Percentiles rank a stretch among this genome's conserved stretches.
phyloP scores from a whole-genome alignment of 371 early-diverging fungal species.

The Fennellomyces sp. region DNA sequence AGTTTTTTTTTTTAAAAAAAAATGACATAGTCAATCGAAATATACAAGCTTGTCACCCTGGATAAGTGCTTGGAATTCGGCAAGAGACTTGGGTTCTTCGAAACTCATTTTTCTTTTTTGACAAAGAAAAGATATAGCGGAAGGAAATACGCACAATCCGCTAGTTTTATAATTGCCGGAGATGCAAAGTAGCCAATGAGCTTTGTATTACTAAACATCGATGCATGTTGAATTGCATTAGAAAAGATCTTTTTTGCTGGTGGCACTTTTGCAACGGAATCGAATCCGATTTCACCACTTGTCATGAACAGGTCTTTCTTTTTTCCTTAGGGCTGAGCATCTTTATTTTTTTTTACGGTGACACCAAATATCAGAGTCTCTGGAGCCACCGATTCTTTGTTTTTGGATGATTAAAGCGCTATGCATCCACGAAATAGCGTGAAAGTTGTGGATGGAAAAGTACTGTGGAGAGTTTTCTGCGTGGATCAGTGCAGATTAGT shows the following conservation, averaged over 20 bases:
- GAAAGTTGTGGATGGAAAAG: too few species aligned
- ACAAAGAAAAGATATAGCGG: neutral
- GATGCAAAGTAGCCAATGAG: neutral
- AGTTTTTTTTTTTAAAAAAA: constrained; percentile 22
- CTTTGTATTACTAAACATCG: constrained; percentile 1
- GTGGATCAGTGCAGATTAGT: too few species aligned
- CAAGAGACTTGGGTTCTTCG: constrained; percentile 28
- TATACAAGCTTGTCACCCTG: constrained; percentile 26
- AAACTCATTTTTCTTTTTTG: neutral
- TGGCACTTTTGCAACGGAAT: neutral
- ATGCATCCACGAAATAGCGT: too few species aligned
- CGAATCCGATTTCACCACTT: too few species aligned
- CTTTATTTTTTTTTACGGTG: too few species aligned
- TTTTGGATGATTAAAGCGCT: too few species aligned
- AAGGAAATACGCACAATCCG: constrained; percentile 2
- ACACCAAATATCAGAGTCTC: too few species aligned
- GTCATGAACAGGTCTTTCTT: too few species aligned
- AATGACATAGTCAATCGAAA: neutral
- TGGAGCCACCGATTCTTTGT: too few species aligned
- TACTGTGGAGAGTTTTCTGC: too few species aligned
- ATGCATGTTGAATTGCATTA: neutral
- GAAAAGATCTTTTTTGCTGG: neutral
- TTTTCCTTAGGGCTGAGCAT: too few species aligned
- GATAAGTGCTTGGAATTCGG: constrained; percentile 35
- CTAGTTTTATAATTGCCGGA: neutral